Evolutionary conservation across 345 rosid species (phyloP).

Genomic region (Melastoma malabathricum): DNA sequence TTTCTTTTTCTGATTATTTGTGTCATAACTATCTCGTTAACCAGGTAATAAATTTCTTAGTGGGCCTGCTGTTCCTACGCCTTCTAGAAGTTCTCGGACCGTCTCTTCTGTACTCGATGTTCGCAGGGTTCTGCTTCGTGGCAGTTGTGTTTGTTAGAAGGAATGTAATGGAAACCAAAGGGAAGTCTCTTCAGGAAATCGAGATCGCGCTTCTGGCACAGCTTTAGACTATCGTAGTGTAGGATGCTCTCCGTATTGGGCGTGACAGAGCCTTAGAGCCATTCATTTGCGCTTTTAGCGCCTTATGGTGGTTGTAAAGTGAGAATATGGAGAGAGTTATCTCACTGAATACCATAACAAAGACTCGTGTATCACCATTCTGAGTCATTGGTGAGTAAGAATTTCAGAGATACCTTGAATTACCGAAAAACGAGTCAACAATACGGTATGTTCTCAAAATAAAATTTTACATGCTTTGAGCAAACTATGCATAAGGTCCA

Average conservation of each 20-base stretch:
- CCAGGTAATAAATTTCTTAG: slow-evolving; percentile 92
- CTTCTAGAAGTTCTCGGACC: slow-evolving; percentile 76
- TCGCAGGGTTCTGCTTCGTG: slow-evolving; percentile 61
- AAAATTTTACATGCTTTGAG: too few species aligned
- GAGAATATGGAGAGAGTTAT: too few species aligned
- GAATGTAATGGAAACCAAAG: slow-evolving; percentile 88
- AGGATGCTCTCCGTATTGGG: neutral
- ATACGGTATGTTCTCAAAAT: too few species aligned
- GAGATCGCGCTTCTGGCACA: slow-evolving; percentile 83
- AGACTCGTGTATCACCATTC: too few species aligned
- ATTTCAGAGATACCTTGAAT: too few species aligned
- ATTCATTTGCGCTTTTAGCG: too few species aligned
- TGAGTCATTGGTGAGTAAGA: too few species aligned
- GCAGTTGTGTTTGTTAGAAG: slow-evolving; percentile 75
- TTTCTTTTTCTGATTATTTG: neutral
- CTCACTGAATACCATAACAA: too few species aligned
- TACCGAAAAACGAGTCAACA: too few species aligned
- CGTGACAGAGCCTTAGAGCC: too few species aligned
- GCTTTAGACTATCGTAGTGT: slow-evolving; percentile 10
- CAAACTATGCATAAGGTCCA: neutral
- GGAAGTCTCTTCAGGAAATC: slow-evolving; percentile 93
- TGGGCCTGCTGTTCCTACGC: slow-evolving; percentile 80
- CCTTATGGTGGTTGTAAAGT: too few species aligned
- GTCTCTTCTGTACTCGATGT: slow-evolving; percentile 61
- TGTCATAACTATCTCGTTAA: slow-evolving; percentile 1